Evolutionary conservation across 1,284 basidiomycete species (phyloP), one percentile per base, ranked within the genome.

Genomic region (Ceratobasidium papillatum): DNA sequence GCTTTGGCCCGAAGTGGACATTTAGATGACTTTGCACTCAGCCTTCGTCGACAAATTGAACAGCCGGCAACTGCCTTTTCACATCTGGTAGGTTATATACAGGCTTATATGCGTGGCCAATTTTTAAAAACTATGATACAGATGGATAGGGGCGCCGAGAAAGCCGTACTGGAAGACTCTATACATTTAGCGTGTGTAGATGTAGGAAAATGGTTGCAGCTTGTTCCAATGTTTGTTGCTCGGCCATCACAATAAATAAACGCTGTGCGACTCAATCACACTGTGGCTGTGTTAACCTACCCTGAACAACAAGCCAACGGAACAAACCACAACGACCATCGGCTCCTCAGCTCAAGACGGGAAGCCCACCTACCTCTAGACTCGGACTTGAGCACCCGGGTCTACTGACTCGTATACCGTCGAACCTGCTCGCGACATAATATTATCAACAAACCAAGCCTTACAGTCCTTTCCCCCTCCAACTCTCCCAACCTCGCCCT

Each of bases 381-480:
- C 68, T 59, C 68, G 68, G 68, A 71, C 68, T 47, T 61, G 68
- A 71, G 54, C 68, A 71, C 68, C 65, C 68, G 68, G 56, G 68
- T 71, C 68, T 45, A 41, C 43, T 71, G 41, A 38, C 54, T 59
- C 68, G 14, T 36, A 71, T 59, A 71, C 68, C 52, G 68, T 71
- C 68, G 68, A 59, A 34, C 19, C 32, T 45, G 68, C 68, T 71
- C 68, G 25, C 68, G 68, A 71, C 54, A 59, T 59, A 59, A 59
- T 61, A 56, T 30, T 56, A 30, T 49, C 45, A 47, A 47, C 52
- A 56, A 52, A 19, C 19, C 30, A 45, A 11, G 52, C 45, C 58
- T 32, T 30, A 63, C 49, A 25, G 64, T 38, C 32, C 27, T 32
- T 54, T 66, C 22, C 32, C 25, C 22, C 43, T 64, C 43, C 27